phyloP scores from a whole-genome alignment of 2,329 filamentous ascomycete genomes.

The Aspergillus japonicus region DNA sequence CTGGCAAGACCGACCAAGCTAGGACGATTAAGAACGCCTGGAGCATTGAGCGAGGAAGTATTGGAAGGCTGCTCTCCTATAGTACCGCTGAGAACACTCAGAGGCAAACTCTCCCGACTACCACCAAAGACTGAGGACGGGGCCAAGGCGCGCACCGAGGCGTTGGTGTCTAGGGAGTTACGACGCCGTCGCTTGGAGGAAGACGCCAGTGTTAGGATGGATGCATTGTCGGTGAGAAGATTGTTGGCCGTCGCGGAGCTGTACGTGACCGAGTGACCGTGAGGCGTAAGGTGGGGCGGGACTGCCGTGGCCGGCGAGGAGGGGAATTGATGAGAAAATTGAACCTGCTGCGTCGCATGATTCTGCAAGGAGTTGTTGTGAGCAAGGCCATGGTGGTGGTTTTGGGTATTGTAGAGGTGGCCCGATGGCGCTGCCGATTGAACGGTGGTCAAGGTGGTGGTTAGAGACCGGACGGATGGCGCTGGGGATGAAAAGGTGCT shows the following conservation, averaged over 20 bases:
- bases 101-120: constrained; percentile 62
- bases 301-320: constrained; percentile 60
- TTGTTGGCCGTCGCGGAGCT: constrained; percentile 62
- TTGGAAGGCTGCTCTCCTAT: constrained; percentile 44
- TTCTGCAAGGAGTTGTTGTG: constrained; percentile 40
- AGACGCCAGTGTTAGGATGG: constrained; percentile 63
- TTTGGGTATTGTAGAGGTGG: constrained; percentile 40
- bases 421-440: constrained; percentile 60
- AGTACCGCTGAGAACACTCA: constrained; percentile 61
- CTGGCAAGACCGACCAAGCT: constrained; percentile 56
- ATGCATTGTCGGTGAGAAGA: constrained; percentile 64
- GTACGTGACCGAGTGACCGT: constrained; percentile 57
- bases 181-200: constrained; percentile 63
- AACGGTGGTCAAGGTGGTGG: constrained; percentile 65
- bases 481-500: constrained; percentile 67
- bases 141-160: constrained; percentile 63
- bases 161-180: constrained; percentile 65
- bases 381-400: constrained; percentile 30
- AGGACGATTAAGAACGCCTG: constrained; percentile 47
- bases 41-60: constrained; percentile 39
- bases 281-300: constrained; percentile 56
- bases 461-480: constrained; percentile 63
- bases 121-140: constrained; percentile 65
- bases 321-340: constrained; percentile 62
- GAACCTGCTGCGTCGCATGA: constrained; percentile 42